Evolutionary conservation across 768 basidiomycete species (phyloP), one percentile per base, ranked within the genome.

Genomic region (Mycena venus): DNA sequence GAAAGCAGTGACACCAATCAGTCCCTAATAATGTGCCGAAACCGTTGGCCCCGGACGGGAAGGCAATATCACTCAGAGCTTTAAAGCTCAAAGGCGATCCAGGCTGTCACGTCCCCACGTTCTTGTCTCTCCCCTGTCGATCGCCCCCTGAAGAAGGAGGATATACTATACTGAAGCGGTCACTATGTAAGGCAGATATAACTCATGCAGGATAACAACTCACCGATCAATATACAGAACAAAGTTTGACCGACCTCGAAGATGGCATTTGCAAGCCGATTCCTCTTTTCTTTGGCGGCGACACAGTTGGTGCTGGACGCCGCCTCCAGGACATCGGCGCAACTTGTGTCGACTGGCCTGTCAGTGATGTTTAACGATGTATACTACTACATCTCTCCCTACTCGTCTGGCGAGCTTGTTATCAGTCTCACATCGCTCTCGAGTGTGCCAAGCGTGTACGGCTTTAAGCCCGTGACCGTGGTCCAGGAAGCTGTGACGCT

Each of bases 401-500:
- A 55, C 65, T 55, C 65, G 38, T 66, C 65, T 66, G 65, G 65
- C 38, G 42, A 66, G 53, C 51, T 66, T 36, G 53, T 36, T 31
- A 27, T 66, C 65, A 53, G 65, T 53, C 65, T 53, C 34, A 34
- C 65, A 23, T 55, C 47, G 47, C 36, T 66, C 65, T 56, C 47
- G 9, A 66, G 38, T 51, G 65, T 66, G 53, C 65, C 65, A 66
- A 49, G 65, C 65, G 65, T 66, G 53, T 66, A 55, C 53, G 53
- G 65, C 47, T 66, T 55, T 56, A 66, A 66, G 65, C 65, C 65
- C 32, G 65, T 66, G 47, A 66, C 65, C 32, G 65, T 66, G 49
- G 53, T 66, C 47, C 65, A 66, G 38, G n/a, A 66, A 56, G 65
- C 65, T 66, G 65, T 66, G 32, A 25, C 51, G 38, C 51, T 42